A percentile compares a stretch with the other conserved stretches of the same genome.
Conservation (phyloP, 1,284 basidiomycete genomes). For the Leccinum fuscescens region DNA sequence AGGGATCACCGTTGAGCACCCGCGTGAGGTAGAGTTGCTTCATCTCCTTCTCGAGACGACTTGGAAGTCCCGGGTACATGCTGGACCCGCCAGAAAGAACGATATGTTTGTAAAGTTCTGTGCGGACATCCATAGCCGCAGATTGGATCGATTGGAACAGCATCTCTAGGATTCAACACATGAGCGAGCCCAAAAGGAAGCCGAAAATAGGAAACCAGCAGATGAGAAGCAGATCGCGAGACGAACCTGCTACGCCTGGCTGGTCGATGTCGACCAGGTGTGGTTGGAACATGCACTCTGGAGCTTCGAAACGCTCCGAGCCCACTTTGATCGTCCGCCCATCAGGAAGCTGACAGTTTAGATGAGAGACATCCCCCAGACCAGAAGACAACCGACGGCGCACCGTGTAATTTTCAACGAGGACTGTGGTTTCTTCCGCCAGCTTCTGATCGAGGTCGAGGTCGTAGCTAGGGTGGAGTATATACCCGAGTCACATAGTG, state of each 20-base stretch:
- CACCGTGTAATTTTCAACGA: conserved; percentile 96
- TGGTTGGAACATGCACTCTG: conserved; percentile 99
- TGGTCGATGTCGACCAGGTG: conserved; percentile 97
- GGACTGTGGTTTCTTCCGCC: conserved; percentile 93
- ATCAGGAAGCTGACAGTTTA: conserved; percentile 75
- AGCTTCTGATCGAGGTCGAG: conserved; percentile 92
- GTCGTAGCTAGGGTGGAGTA: conserved; percentile 69
- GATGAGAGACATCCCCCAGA: conserved; percentile 7
- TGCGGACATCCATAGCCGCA: conserved; percentile 87
- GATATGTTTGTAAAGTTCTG: conserved; percentile 97
- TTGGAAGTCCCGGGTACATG: conserved; percentile 98
- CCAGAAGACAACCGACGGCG: conserved; percentile 22
- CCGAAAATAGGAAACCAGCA: not conserved
- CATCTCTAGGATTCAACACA: conserved; percentile 65
- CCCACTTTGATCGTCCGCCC: conserved; percentile 97
- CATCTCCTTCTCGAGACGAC: conserved; percentile 98
- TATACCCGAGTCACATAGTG: not conserved
- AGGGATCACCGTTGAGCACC: conserved; percentile 83
- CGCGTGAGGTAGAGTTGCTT: conserved; percentile 95
- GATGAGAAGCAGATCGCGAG: not conserved
- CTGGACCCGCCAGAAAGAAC: conserved; percentile 96
- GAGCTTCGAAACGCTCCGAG: conserved; percentile 99
- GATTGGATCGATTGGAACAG: conserved; percentile 94
- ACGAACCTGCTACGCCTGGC: conserved; percentile 87
- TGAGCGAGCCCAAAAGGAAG: not conserved